Evolutionary conservation across 306 rosid species (phyloP).

Genomic region (Vigna hirtella): DNA sequence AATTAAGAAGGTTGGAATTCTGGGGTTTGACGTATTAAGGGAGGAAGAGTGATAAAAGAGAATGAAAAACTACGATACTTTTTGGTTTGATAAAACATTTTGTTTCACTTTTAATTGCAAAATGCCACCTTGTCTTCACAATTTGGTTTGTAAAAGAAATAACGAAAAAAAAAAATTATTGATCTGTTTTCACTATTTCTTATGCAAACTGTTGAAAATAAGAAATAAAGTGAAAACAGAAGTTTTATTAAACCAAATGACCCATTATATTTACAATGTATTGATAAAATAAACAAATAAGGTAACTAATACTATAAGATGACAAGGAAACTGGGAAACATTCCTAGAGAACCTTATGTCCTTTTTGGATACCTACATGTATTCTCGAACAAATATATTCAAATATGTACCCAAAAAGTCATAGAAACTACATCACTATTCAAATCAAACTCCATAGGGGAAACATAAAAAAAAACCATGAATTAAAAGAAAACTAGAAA

Average conservation of each 20-base stretch:
- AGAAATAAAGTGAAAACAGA: no score
- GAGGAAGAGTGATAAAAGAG: not conserved
- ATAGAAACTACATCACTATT: not conserved
- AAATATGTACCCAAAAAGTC: conserved; percentile 2
- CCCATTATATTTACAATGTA: no score
- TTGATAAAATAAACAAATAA: not conserved
- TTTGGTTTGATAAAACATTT: no score
- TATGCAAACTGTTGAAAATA: no score
- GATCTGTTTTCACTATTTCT: no score
- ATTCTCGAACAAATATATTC: conserved; percentile 5
- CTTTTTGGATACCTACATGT: not conserved
- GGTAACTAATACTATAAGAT: not conserved
- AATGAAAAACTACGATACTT: not conserved
- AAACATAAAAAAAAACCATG: conserved; percentile 9
- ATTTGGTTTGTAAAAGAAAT: no score
- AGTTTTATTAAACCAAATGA: no score
- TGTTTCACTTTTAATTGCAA: no score
- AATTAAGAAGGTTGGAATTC: not conserved
- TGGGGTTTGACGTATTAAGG: not conserved
- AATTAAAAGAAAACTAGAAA: conserved; percentile 37
- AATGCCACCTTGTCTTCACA: no score
- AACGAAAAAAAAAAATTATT: no score
- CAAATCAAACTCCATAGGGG: conserved; percentile 31
- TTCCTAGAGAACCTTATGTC: not conserved
- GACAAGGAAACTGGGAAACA: not conserved